Evolutionary conservation across 2,329 filamentous ascomycete species (phyloP), one percentile per base, ranked within the genome.

Genomic region (Magnaporthiopsis poae): DNA sequence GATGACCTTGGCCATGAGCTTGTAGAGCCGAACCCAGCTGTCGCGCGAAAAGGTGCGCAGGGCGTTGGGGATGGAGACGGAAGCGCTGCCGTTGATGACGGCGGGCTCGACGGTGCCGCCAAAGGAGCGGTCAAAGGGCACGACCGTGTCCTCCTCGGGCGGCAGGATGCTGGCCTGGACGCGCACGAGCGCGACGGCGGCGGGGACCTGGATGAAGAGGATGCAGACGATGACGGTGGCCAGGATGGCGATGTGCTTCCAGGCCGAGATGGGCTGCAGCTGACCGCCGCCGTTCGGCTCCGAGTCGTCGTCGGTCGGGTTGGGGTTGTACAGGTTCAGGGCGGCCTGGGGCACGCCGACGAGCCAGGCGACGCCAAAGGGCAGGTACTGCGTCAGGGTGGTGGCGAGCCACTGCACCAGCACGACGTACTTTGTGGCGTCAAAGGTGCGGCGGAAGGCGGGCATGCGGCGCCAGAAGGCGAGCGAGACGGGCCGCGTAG

Each of bases 91-190:
- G 68, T 86, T 88, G n/a, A 92, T 80, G 64, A 92, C 83, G 68
- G 86, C 84, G n/a, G 90, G 88, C 70, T 89, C 86, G 35, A 94
- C 86, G 74, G 88, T 89, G 71, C 91, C 91, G 69, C 84, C 86
- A 73, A 96, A 96, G 36, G 88, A 89, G 70, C 92, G 90, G 81
- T 98, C 94, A 73, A 98, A 96, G 39, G 91, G 89, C 52, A 98
- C 88, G 70, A 97, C 90, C 33, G 91, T 87, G 78, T 96, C 89
- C 70, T 92, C 85, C 25, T 91, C 88, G 68, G 91, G 88, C 0
- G 92, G 86, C 2, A 98, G 86, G 71, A 96, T 87, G 63, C 91
- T 94, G 8, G 93, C 92, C 75, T 96, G 92, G 52, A 96, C 88
- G 69, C 94, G 91, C 70, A 90, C 83, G 68, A 96, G 86, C 29